Evolutionary conservation across 140 eudicot genomes (phyloP).

Genomic region (Erigeron philadelphicus): DNA sequence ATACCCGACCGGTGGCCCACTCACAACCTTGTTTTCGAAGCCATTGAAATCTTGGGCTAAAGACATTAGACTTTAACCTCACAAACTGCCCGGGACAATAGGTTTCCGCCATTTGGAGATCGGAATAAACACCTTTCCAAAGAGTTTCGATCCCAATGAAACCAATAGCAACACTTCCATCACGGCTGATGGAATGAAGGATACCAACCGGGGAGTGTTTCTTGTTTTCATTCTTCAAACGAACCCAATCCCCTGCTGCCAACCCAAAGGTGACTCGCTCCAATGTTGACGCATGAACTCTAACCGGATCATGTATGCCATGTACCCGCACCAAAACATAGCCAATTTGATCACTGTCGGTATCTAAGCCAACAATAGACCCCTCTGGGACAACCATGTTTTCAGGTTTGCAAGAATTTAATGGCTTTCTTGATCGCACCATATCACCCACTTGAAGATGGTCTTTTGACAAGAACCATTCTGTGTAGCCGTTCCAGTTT

Average conservation of each 20-base stretch:
- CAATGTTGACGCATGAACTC: conserved; percentile 66
- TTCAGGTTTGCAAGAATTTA: conserved; percentile 56
- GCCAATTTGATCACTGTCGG: conserved; percentile 42
- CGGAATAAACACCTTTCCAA: conserved; percentile 56
- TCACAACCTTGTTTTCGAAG: conserved; percentile 54
- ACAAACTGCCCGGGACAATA: conserved; percentile 73
- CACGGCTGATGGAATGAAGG: conserved; percentile 64
- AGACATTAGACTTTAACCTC: conserved; percentile 55
- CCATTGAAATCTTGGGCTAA: conserved; percentile 90
- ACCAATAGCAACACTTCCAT: conserved; percentile 59
- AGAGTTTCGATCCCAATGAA: conserved; percentile 67
- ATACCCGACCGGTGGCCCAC: conserved; percentile 71
- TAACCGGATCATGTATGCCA: conserved; percentile 70
- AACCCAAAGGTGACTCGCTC: conserved; percentile 82
- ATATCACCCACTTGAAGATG: conserved; percentile 65
- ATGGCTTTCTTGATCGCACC: conserved; percentile 76
- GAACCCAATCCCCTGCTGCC: conserved; percentile 92
- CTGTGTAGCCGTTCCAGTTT: conserved; percentile 46
- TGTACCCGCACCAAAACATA: conserved; percentile 66
- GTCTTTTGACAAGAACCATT: conserved; percentile 82
- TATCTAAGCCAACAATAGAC: conserved; percentile 60
- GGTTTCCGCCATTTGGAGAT: conserved; percentile 77
- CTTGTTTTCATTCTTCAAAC: conserved; percentile 55
- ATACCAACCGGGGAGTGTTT: conserved; percentile 76
- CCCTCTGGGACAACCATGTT: conserved; percentile 79